A percentile compares a stretch with the other conserved stretches of the same genome.
These are phyloP conservation scores for Heterobasidion parviporum DNA, from an alignment of 1,284 basidiomycete species.

Conservation along the genomic window DNA sequence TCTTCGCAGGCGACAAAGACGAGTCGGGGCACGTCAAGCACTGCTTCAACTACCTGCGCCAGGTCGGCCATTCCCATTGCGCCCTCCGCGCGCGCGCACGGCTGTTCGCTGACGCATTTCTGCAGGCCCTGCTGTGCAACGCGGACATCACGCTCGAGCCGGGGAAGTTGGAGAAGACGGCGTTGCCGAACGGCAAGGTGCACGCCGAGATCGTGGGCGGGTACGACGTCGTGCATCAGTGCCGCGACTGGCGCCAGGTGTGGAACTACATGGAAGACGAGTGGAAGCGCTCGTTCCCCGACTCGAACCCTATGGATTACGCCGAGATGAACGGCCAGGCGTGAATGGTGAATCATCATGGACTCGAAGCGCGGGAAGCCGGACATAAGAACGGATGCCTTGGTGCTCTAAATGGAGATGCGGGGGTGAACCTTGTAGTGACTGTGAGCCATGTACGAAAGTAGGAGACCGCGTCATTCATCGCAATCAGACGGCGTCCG, in stretches of 20 bases:
- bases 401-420: background rate
- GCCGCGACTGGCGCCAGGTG: constrained; percentile 1
- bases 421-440: background rate
- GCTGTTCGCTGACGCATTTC: background rate
- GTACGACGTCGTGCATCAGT: background rate
- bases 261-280: background rate
- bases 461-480: too few relatives aligned
- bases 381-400: background rate
- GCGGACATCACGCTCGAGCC: constrained; percentile 4
- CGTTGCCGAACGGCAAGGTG: background rate
- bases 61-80: background rate
- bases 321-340: background rate
- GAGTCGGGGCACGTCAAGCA: constrained; percentile 5
- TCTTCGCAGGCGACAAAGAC: constrained; percentile 3
- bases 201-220: background rate
- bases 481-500: background rate
- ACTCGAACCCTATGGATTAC: background rate
- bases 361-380: too few relatives aligned
- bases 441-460: background rate
- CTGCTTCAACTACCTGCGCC: constrained; percentile 1
- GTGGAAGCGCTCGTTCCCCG: background rate
- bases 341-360: background rate
- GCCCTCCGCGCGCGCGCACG: background rate
- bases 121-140: constrained; percentile 2
- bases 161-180: background rate